phyloP scores from a whole-genome alignment of 2,329 filamentous ascomycete species.

The Conoideocrella luteorostrata region DNA sequence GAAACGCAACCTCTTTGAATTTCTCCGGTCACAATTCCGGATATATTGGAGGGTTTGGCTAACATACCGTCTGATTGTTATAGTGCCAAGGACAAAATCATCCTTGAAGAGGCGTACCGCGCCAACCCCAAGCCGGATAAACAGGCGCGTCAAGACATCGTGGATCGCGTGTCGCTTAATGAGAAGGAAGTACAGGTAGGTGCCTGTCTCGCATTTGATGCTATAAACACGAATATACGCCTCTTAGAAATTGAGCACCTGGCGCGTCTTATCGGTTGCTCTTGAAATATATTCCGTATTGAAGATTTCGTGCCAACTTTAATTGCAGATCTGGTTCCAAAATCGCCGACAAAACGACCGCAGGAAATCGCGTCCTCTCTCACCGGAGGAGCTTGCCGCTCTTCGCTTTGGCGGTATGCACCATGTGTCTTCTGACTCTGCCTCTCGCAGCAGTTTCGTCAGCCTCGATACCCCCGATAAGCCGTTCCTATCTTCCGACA shows the following conservation, averaged over 20 bases:
- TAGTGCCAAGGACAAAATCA: constrained; percentile 81
- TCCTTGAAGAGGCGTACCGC: constrained; percentile 80
- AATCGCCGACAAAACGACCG: constrained; percentile 90
- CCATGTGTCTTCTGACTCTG: constrained; percentile 41
- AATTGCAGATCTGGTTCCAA: constrained; percentile 89
- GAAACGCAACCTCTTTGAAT: constrained; percentile 1
- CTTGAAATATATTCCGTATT: too few relatives aligned
- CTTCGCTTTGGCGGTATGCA: constrained; percentile 50
- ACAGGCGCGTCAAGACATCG: constrained; percentile 74
- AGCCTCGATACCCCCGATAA: constrained; percentile 18
- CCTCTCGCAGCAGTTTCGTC: constrained; percentile 20
- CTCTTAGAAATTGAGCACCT: too few relatives aligned
- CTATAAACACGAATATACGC: too few relatives aligned
- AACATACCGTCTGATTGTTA: constrained; percentile 16
- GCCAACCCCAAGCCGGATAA: constrained; percentile 90
- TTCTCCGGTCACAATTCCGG: not conserved
- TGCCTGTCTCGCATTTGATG: too few relatives aligned
- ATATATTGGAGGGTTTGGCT: too few relatives aligned
- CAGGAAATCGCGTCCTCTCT: constrained; percentile 77
- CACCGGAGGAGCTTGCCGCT: constrained; percentile 67
- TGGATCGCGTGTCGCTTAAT: constrained; percentile 76
- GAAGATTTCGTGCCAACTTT: too few relatives aligned
- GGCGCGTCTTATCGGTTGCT: too few relatives aligned
- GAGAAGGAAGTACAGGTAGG: constrained; percentile 96
- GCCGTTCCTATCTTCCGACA: constrained; percentile 21